Conservation (phyloP, 768 basidiomycete genomes). For the Tephrocybe rancida region DNA sequence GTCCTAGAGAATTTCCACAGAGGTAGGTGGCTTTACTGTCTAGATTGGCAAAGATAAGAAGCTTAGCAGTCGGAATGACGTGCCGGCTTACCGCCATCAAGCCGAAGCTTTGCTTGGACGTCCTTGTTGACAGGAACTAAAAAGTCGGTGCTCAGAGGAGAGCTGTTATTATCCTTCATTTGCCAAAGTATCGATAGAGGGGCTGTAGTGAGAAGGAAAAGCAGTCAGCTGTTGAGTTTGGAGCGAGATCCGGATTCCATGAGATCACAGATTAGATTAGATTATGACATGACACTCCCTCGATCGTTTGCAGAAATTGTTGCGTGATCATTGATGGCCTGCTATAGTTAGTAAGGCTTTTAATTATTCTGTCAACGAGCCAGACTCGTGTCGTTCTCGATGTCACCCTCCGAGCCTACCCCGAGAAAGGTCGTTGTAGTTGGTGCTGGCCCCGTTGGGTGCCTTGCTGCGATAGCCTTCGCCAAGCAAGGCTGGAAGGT, state of each 20-base stretch:
- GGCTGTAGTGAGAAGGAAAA: conserved; percentile 5
- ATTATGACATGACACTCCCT: not conserved
- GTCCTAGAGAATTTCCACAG: conserved; percentile 94
- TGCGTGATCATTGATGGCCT: too few species aligned
- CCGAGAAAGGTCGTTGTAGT: conserved; percentile 62
- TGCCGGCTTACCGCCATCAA: conserved; percentile 38
- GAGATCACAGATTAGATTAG: conserved; percentile 18
- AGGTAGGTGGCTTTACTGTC: conserved; percentile 76
- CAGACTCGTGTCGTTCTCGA: too few species aligned
- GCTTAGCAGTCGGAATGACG: not conserved
- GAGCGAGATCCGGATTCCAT: conserved; percentile 9
- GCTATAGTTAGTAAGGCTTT: too few species aligned
- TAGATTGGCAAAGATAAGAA: conserved; percentile 27
- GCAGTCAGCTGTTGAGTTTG: not conserved
- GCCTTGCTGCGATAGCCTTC: conserved; percentile 84
- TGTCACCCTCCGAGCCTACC: conserved; percentile 4
- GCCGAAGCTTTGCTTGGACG: conserved; percentile 42
- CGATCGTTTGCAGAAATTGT: not conserved
- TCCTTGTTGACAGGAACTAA: conserved; percentile 55
- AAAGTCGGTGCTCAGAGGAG: conserved; percentile 55
- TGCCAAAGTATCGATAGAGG: too few species aligned
- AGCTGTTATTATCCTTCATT: conserved; percentile 23
- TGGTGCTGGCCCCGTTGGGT: conserved; percentile 95
- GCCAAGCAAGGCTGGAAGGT: conserved; percentile 88
- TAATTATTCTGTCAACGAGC: too few species aligned